Conservation (phyloP, 139 green algal genomes). For the Picochlorum sp. region DNA sequence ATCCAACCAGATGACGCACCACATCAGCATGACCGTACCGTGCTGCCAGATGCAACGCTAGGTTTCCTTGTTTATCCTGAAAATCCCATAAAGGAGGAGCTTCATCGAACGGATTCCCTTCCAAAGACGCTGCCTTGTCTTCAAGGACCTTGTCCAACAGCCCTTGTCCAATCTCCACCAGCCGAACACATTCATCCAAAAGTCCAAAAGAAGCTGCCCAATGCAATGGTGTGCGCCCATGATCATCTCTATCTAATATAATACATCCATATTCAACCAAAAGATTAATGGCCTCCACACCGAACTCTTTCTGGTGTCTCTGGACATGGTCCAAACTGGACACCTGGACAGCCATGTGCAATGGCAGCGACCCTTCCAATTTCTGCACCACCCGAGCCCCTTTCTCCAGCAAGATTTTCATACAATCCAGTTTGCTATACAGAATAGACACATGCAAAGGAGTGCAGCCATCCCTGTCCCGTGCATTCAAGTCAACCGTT, state of each 20-base stretch:
- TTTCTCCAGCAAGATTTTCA: constrained; percentile 40
- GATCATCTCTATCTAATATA: constrained; percentile 58
- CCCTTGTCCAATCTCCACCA: constrained; percentile 28
- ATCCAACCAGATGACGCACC: constrained; percentile 18
- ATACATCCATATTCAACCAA: constrained; percentile 42
- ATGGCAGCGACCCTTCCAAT: constrained; percentile 56
- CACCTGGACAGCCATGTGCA: constrained; percentile 51
- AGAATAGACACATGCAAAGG: constrained; percentile 77
- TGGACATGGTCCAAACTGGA: constrained; percentile 22
- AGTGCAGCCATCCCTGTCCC: constrained; percentile 52
- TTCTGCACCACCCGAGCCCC: constrained; percentile 20
- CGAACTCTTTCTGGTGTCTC: constrained; percentile 11
- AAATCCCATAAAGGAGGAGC: constrained; percentile 18
- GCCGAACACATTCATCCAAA: constrained; percentile 1
- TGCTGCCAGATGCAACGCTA: constrained; percentile 56
- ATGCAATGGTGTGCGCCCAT: constrained; percentile 62
- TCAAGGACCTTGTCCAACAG: not conserved
- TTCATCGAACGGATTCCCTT: not conserved
- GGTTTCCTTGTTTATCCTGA: constrained; percentile 63
- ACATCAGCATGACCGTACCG: constrained; percentile 17
- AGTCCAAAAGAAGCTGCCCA: constrained; percentile 58
- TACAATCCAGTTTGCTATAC: constrained; percentile 41
- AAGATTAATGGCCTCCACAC: constrained; percentile 23
- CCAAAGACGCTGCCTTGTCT: constrained; percentile 4
- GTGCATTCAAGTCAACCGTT: constrained; percentile 25